Evolutionary conservation across 345 rosid genomes (phyloP).

Genomic region (Salix koriyanagi): DNA sequence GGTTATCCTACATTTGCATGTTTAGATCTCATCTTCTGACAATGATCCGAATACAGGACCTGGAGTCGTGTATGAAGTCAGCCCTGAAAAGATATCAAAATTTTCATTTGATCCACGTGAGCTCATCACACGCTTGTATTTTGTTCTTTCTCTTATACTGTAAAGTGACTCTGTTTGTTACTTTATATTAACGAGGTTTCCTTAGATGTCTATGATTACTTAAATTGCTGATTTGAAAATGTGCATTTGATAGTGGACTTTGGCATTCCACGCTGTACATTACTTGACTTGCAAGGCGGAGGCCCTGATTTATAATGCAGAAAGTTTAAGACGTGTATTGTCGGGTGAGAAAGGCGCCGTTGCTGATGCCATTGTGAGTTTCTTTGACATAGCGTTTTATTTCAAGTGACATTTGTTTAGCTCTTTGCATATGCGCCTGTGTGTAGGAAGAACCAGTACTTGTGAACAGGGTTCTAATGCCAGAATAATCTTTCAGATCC

Average conservation of each 20-base stretch:
- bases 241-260: constrained; percentile 60
- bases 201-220: background rate
- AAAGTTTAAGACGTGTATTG: constrained; percentile 54
- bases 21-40: background rate
- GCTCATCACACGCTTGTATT: background rate
- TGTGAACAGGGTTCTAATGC: constrained; percentile 8
- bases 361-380: constrained; percentile 79
- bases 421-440: background rate
- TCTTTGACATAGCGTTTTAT: background rate
- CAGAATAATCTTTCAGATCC: constrained; percentile 45
- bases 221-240: constrained; percentile 3
- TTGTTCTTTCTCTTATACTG: background rate
- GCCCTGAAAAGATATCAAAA: constrained; percentile 57
- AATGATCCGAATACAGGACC: constrained; percentile 46
- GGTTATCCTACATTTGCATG: background rate
- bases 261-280: constrained; percentile 83
- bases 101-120: constrained; percentile 91
- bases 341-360: constrained; percentile 76
- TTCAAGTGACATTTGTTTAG: background rate
- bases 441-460: background rate
- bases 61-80: constrained; percentile 66
- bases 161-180: background rate
- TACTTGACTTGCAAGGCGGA: constrained; percentile 76
- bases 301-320: constrained; percentile 66
- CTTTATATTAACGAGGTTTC: background rate